Base-by-base conservation (phyloP, 176 grass and related monocot species). In the Aegilops speltoides region DNA sequence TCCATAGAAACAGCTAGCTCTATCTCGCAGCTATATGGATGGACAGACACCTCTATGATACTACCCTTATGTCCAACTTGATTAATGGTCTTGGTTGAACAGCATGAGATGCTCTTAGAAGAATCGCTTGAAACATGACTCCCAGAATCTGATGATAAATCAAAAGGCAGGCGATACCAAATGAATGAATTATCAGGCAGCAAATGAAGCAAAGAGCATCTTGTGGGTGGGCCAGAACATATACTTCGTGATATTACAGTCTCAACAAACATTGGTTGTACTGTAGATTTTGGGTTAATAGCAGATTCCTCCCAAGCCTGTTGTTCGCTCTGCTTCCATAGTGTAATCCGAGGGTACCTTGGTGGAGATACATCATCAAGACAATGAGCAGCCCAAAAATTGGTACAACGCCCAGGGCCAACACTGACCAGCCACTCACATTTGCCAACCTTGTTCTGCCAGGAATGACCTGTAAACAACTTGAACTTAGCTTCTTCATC, bases 1-100 rank as follows among this genome's bases (percentile, higher is more conserved):
- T 98, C 96, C 89, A 98, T 89, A 50, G 91, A 95, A 90, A 91
- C 93, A 87, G 91, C 93, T 73, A 98, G 88, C 71, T 91, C 81
- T 77, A 92, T 92, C 85, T 93, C 88, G 15, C 77, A 89, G 83
- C 59, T 86, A 83, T 84, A 95, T 70, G 91, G 91, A 91, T 93
- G 88, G 65, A 95, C 17, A 82, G 86, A 87, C 31, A 94, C 89
- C 67, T 94, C 86, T 82, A 66, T 95, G 87, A 98, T 98, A 72
- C 43, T 84, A 72, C 93, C 81, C 31, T 82, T 86, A 71, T 98
- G 96, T 59, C 96, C 91, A 91, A 86, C 68, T 84, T 84, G 91
- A 82, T 90, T 91, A 28, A 95, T 69, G 86, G 89, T 29, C 73
- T 72, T 83, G 63, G 67, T 80, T 65, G 84, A 81, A 82, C 78